Conservation (phyloP, 1,284 basidiomycete species). For the Apiotrichum montevideense region DNA sequence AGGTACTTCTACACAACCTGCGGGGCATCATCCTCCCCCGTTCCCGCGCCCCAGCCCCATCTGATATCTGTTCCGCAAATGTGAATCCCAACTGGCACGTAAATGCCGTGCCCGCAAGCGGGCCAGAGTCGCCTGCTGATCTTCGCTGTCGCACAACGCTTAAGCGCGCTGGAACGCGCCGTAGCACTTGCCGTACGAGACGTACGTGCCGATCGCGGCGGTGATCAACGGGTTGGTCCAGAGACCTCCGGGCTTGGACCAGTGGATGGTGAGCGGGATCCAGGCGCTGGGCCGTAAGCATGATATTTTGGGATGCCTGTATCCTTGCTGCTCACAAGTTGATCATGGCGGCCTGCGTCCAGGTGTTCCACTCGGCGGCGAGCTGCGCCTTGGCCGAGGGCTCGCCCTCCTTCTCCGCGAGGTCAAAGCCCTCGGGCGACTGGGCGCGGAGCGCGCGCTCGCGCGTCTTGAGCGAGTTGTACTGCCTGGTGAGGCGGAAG, state of each 20-base stretch:
- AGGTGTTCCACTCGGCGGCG: constrained; percentile 27
- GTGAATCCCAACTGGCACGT: too few species aligned
- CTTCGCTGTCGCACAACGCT: background rate
- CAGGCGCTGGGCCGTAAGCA: constrained; percentile 29
- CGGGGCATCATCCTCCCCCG: too few species aligned
- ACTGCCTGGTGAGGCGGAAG: constrained; percentile 26
- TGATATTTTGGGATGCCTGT: too few species aligned
- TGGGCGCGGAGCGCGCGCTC: constrained; percentile 17
- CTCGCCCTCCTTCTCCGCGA: constrained; percentile 22
- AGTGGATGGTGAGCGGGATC: constrained; percentile 44
- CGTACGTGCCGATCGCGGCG: constrained; percentile 24
- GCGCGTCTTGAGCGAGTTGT: constrained; percentile 20
- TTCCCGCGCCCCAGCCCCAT: too few species aligned
- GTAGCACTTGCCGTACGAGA: constrained; percentile 12
- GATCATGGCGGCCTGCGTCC: constrained; percentile 28
- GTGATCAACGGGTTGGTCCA: constrained; percentile 40
- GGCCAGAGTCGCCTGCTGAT: too few species aligned
- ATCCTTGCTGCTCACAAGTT: constrained; percentile 26
- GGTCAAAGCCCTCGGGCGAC: constrained; percentile 36
- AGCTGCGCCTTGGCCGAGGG: constrained; percentile 12
- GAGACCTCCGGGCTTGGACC: constrained; percentile 37
- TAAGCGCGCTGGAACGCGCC: constrained; percentile 7
- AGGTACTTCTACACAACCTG: too few species aligned
- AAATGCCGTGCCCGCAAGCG: too few species aligned
- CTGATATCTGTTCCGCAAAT: too few species aligned